phyloP scores from a whole-genome alignment of 257 asterid genomes.

The Solanum microdontum region DNA sequence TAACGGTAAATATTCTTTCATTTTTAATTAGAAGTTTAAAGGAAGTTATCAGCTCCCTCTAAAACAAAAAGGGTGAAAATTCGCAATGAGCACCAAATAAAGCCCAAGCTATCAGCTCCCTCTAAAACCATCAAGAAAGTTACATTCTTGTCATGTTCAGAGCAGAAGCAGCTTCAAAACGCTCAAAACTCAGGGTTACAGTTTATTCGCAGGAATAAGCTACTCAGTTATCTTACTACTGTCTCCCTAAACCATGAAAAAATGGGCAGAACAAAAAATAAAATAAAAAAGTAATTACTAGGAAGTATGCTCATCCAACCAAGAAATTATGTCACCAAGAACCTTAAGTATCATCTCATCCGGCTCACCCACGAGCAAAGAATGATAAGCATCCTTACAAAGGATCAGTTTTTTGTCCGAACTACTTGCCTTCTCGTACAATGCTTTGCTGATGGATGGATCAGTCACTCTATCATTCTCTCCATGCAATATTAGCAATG shows the following conservation, averaged over 20 bases:
- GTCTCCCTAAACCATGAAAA: not conserved
- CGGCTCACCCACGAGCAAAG: slow-evolving; percentile 57
- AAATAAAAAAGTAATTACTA: not conserved
- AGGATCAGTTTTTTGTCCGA: slow-evolving; percentile 43
- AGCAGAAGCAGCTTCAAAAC: not conserved
- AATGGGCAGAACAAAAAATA: not conserved
- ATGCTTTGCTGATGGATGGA: slow-evolving; percentile 41
- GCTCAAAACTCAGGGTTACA: not conserved
- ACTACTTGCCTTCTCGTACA: slow-evolving; percentile 55
- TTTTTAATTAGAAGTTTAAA: too few species aligned
- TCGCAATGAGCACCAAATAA: not conserved
- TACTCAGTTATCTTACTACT: slow-evolving; percentile 20
- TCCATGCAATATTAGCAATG: slow-evolving; percentile 56
- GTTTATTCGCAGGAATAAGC: slow-evolving; percentile 18
- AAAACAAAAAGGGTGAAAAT: too few species aligned
- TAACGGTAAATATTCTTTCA: too few species aligned
- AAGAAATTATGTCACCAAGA: slow-evolving; percentile 37
- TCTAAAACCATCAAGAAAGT: not conserved
- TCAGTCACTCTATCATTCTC: slow-evolving; percentile 50
- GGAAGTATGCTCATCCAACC: slow-evolving; percentile 41
- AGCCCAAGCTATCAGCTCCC: not conserved
- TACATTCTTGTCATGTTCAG: not conserved
- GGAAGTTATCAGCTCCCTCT: not conserved
- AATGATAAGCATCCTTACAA: slow-evolving; percentile 36
- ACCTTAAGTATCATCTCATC: slow-evolving; percentile 39